These are phyloP conservation scores for Solanum etuberosum DNA, from an alignment of 257 asterid genomes.

Conservation along the genomic window DNA sequence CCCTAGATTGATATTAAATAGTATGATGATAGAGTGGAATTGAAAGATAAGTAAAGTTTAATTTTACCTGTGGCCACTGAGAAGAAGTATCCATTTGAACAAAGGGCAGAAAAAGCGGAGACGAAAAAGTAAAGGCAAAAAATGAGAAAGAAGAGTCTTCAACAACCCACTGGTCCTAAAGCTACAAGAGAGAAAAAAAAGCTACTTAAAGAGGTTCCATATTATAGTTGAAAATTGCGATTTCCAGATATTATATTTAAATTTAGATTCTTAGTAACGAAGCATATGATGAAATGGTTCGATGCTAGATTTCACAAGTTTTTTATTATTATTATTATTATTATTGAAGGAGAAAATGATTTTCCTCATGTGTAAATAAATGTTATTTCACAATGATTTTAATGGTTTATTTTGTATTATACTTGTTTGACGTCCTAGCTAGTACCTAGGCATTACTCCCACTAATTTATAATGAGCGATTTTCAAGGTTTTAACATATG, in stretches of 20 bases:
- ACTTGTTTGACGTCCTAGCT: not conserved
- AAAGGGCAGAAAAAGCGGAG: conserved; percentile 11
- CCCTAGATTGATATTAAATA: conserved; percentile 15
- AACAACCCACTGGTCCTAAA: conserved; percentile 40
- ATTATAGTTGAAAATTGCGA: not conserved
- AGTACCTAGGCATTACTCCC: not conserved
- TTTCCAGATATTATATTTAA: no score
- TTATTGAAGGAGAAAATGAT: no score
- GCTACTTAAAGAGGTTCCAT: conserved; percentile 49
- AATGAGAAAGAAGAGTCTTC: conserved; percentile 8
- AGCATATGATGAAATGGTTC: not conserved
- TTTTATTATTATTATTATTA: no score
- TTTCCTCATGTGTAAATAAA: no score
- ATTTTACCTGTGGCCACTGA: conserved; percentile 97
- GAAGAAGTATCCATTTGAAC: conserved; percentile 77
- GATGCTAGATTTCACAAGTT: no score
- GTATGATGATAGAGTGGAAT: conserved; percentile 31
- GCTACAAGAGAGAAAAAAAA: conserved; percentile 28
- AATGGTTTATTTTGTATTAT: not conserved
- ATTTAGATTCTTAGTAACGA: no score
- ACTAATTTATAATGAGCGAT: not conserved
- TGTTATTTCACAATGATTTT: not conserved
- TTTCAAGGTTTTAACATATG: not conserved
- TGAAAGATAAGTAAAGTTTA: conserved; percentile 16
- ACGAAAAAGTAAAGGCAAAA: conserved; percentile 13